Evolutionary conservation across 1,284 basidiomycete species (phyloP), one percentile per base, ranked within the genome.

Genomic region (Schizopora paradoxa): DNA sequence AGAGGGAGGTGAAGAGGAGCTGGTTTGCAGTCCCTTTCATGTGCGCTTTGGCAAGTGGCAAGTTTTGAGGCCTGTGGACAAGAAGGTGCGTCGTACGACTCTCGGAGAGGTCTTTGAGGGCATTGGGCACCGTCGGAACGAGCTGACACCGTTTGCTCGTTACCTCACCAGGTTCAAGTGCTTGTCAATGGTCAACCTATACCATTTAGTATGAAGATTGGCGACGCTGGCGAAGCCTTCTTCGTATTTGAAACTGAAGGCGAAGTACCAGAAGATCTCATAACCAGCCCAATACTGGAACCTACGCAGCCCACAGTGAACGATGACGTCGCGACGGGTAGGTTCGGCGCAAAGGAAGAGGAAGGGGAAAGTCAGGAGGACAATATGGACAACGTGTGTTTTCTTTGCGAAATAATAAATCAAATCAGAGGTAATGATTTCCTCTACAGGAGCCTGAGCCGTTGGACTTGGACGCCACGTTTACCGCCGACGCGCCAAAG

Each of bases 11-110:
- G 74, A 72, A 41, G 74, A 73, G 18, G 86, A 87, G 56, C 79
- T 97, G 26, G 87, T 81, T 2, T 96, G 92, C 61, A 93, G 92
- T 11, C 96, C 96, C 0, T 99, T 99, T 61, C 96, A 99, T 66
- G 94, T 99, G 33, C 76, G 96, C 47, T 99, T 99, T 64, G 96
- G 96, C 47, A 99, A 99, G 74, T 86, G 94, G 73, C 93, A 95
- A 64, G 93, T 99, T 2, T 74, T 99, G 7, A 73, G 93, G 45
- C 94, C 96, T 18, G 86, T 81, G 27, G 96, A 99, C 69, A 95
- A 97, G 71, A 91, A 91, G 73, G 90, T 86, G 58, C 51, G 11
- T 34, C 22, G 53, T 55, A 26, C 59, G 55, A 36, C 29, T 22
- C 18, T 39, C 25, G 26, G 16, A 18, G 18, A n/a, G n/a, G n/a